A percentile compares a stretch with the other conserved stretches of the same genome.
Conservation (phyloP, 2,329 filamentous ascomycete genomes). For the Fusarium continuum region DNA sequence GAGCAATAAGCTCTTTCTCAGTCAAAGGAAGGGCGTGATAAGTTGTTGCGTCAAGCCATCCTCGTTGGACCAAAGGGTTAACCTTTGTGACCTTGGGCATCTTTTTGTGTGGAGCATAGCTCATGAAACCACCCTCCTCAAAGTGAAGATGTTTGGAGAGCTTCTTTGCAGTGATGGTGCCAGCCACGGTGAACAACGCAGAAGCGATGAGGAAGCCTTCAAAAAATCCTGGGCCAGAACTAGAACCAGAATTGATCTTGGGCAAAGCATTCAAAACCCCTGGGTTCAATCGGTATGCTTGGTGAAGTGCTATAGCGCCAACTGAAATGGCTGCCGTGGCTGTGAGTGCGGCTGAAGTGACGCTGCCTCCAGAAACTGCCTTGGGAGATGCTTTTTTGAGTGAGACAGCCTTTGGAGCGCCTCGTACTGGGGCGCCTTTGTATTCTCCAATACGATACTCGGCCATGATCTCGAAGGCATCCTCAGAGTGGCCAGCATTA, state of each 20-base stretch:
- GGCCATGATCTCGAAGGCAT: slow-evolving; percentile 56
- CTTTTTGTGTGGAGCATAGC: slow-evolving; percentile 48
- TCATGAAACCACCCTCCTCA: slow-evolving; percentile 37
- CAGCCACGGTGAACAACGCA: slow-evolving; percentile 40
- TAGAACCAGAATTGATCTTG: slow-evolving; percentile 4
- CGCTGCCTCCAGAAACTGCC: background rate
- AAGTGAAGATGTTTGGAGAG: slow-evolving; percentile 47
- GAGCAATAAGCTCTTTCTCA: slow-evolving; percentile 52
- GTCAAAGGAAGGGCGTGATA: slow-evolving; percentile 59
- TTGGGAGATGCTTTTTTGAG: slow-evolving; percentile 31
- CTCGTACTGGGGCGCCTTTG: slow-evolving; percentile 41
- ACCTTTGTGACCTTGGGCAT: slow-evolving; percentile 49
- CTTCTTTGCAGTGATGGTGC: slow-evolving; percentile 44
- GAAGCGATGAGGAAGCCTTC: slow-evolving; percentile 29
- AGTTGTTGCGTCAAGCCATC: slow-evolving; percentile 59
- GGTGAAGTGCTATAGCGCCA: slow-evolving; percentile 17
- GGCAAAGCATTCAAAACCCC: slow-evolving; percentile 8
- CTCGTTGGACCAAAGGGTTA: slow-evolving; percentile 43
- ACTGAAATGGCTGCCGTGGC: slow-evolving; percentile 19
- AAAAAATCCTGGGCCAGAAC: slow-evolving; percentile 19
- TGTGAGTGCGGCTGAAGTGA: slow-evolving; percentile 6
- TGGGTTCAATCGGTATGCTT: slow-evolving; percentile 24
- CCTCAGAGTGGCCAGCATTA: slow-evolving; percentile 83
- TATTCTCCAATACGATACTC: slow-evolving; percentile 51
- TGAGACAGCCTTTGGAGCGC: slow-evolving; percentile 21